Evolutionary conservation across 495 filamentous ascomycete genomes (phyloP).

Genomic region (Zalerion maritima): DNA sequence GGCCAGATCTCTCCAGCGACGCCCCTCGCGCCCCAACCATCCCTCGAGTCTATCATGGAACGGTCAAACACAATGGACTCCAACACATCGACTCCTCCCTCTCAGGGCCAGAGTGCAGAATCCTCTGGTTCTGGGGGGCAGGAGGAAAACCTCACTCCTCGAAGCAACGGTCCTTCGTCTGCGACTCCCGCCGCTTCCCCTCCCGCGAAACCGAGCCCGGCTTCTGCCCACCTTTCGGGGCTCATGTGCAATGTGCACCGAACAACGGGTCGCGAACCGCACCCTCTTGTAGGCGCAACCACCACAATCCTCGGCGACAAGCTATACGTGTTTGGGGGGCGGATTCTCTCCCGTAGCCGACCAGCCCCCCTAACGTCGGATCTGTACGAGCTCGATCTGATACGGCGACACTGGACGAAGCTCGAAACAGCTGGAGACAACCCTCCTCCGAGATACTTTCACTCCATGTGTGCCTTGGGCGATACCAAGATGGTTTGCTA

Average conservation of each 20-base stretch:
- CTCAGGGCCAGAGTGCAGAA: slow-evolving; percentile 23
- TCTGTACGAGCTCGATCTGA: slow-evolving; percentile 84
- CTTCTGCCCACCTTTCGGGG: slow-evolving; percentile 55
- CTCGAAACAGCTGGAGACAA: slow-evolving; percentile 71
- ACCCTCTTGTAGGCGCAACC: slow-evolving; percentile 81
- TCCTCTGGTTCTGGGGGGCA: no score
- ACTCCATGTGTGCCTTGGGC: slow-evolving; percentile 83
- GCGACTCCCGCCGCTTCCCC: slow-evolving; percentile 24
- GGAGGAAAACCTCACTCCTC: slow-evolving; percentile 31
- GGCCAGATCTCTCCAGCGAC: slow-evolving; percentile 22
- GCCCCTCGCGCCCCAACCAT: slow-evolving; percentile 17
- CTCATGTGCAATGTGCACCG: slow-evolving; percentile 85
- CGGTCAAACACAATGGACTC: slow-evolving; percentile 49
- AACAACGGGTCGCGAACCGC: slow-evolving; percentile 84
- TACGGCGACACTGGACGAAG: slow-evolving; percentile 83
- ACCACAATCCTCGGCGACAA: slow-evolving; percentile 91
- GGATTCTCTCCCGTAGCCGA: slow-evolving; percentile 66
- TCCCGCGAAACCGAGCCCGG: slow-evolving; percentile 26
- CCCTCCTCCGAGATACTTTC: slow-evolving; percentile 87
- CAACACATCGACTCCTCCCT: slow-evolving; percentile 31
- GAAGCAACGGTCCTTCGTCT: slow-evolving; percentile 35
- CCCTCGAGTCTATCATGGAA: slow-evolving; percentile 17
- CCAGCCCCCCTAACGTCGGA: slow-evolving; percentile 71
- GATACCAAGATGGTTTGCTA: slow-evolving; percentile 96
- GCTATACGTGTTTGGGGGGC: slow-evolving; percentile 89